Conservation (phyloP, 208 protist species). For the Strigomonas culicis region DNA sequence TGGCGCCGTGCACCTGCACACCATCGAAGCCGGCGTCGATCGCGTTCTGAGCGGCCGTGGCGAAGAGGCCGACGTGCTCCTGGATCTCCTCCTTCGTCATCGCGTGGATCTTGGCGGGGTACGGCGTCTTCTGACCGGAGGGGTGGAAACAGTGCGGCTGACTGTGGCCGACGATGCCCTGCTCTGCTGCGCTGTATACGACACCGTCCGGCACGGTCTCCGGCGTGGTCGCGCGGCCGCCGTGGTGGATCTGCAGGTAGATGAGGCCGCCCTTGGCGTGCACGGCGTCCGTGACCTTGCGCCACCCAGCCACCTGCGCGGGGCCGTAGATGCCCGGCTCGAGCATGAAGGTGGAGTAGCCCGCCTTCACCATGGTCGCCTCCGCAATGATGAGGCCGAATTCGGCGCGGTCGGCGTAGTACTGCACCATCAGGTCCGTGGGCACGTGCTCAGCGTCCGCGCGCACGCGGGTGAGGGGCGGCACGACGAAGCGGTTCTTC, state of each 20-base stretch:
- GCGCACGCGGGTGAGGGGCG: slow-evolving; percentile 63
- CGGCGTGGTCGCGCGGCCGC: slow-evolving; percentile 38
- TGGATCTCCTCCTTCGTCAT: slow-evolving; percentile 71
- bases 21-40: slow-evolving; percentile 87
- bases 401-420: slow-evolving; percentile 67
- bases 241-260: slow-evolving; percentile 61
- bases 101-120: slow-evolving; percentile 24
- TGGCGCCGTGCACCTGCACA: slow-evolving; percentile 86
- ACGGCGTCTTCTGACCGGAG: slow-evolving; percentile 23
- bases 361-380: slow-evolving; percentile 45
- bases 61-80: slow-evolving; percentile 48
- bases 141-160: slow-evolving; percentile 14
- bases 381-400: slow-evolving; percentile 72
- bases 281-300: slow-evolving; percentile 63
- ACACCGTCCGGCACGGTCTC: slow-evolving; percentile 26
- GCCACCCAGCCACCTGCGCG: slow-evolving; percentile 64
- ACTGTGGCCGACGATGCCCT: slow-evolving; percentile 30
- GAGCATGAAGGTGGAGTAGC: slow-evolving; percentile 33
- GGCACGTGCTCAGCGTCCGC: slow-evolving; percentile 40
- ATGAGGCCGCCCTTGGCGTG: slow-evolving; percentile 66
- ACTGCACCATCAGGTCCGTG: slow-evolving; percentile 35
- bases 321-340: slow-evolving; percentile 60
- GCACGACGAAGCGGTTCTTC: slow-evolving; percentile 56
- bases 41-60: slow-evolving; percentile 55
- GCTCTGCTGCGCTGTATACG: slow-evolving; percentile 18